Conservation (phyloP, 2,329 filamentous ascomycete genomes). For the Leptographium galeiforme region DNA sequence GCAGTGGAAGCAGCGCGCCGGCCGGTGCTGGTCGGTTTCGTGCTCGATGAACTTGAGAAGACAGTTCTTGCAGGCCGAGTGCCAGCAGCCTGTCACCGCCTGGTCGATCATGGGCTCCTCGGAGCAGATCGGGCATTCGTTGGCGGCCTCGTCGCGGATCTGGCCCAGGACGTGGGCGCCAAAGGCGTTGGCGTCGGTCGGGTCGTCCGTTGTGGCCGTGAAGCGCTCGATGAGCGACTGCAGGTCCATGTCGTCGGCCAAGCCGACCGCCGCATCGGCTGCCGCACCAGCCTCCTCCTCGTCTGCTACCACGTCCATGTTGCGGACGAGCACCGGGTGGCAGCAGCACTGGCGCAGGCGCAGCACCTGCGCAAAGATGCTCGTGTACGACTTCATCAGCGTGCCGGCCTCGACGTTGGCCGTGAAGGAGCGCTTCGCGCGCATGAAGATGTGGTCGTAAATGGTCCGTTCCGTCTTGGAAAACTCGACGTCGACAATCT, state of each 20-base stretch:
- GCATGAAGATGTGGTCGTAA: constrained; percentile 78
- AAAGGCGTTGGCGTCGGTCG: constrained; percentile 55
- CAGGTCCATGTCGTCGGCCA: constrained; percentile 94
- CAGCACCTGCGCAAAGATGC: constrained; percentile 92
- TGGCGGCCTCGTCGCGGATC: constrained; percentile 77
- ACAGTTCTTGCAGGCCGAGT: constrained; percentile 90
- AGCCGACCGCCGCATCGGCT: constrained; percentile 64
- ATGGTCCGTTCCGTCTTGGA: constrained; percentile 77
- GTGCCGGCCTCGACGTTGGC: constrained; percentile 85
- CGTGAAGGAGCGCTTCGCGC: constrained; percentile 72
- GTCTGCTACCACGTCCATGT: constrained; percentile 71
- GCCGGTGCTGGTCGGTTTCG: constrained; percentile 60
- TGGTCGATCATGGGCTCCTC: constrained; percentile 95
- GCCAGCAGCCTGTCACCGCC: constrained; percentile 92
- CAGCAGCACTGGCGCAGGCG: constrained; percentile 89
- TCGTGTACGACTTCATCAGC: constrained; percentile 88
- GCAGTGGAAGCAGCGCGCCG: constrained; percentile 82
- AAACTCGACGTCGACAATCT: constrained; percentile 79
- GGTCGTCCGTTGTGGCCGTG: constrained; percentile 50
- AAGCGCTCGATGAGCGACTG: constrained; percentile 76
- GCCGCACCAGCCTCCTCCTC: constrained; percentile 71
- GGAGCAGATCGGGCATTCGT: constrained; percentile 87
- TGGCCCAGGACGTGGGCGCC: constrained; percentile 79
- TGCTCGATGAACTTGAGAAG: constrained; percentile 83
- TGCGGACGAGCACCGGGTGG: constrained; percentile 79